A percentile compares a stretch with the other conserved stretches of the same genome.
Conservation (phyloP, 2,329 filamentous ascomycete species). For the Pseudogymnoascus sp. region DNA sequence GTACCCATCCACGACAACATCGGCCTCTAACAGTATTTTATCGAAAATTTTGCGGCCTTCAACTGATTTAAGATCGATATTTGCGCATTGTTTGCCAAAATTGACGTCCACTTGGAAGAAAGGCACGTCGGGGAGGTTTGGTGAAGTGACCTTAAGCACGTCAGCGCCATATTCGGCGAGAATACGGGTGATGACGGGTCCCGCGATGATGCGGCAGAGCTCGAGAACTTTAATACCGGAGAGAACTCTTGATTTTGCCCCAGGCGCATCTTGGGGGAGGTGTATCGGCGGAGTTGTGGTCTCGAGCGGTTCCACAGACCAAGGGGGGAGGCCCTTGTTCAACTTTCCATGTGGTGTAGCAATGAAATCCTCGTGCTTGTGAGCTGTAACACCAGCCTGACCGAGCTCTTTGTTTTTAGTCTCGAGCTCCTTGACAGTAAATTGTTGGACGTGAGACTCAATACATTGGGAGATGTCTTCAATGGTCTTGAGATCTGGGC, state of each 20-base stretch:
- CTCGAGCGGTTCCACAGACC: constrained; percentile 45
- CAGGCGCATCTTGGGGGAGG: constrained; percentile 23
- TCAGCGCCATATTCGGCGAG: constrained; percentile 70
- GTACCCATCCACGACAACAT: constrained; percentile 64
- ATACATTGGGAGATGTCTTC: constrained; percentile 54
- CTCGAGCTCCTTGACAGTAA: constrained; percentile 50
- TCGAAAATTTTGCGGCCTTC: constrained; percentile 51
- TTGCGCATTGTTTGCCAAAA: constrained; percentile 60
- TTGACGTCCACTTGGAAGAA: constrained; percentile 69
- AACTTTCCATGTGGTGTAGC: constrained; percentile 44
- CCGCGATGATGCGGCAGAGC: constrained; percentile 68
- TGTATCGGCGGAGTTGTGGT: constrained; percentile 35
- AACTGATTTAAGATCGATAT: constrained; percentile 53
- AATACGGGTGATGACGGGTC: constrained; percentile 63
- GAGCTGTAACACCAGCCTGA: constrained; percentile 54
- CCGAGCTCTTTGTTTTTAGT: constrained; percentile 45
- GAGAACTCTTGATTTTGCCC: constrained; percentile 23
- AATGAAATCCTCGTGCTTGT: constrained; percentile 53
- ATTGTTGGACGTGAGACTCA: constrained; percentile 49
- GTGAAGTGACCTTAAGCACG: constrained; percentile 64
- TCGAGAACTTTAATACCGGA: constrained; percentile 65
- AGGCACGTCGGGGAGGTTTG: constrained; percentile 60
- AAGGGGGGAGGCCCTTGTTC: constrained; percentile 36
- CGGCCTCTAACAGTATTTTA: constrained; percentile 51
- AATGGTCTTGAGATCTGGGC: constrained; percentile 46